Evolutionary conservation across 1,284 basidiomycete genomes (phyloP).

Genomic region (Sphaerobolus stellatus): DNA sequence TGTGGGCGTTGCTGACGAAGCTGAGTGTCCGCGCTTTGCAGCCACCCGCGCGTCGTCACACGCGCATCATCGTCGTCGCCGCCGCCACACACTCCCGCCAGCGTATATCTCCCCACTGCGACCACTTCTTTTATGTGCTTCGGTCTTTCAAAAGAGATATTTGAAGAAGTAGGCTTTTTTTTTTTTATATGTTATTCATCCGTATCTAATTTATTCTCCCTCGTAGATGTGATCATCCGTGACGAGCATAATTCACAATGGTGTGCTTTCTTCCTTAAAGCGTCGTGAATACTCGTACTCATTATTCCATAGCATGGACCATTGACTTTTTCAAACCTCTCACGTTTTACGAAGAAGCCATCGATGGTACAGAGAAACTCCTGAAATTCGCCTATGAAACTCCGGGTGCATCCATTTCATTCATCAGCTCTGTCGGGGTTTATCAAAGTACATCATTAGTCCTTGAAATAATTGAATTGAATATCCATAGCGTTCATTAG

Average conservation of each 20-base stretch:
- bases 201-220: too few relatives aligned
- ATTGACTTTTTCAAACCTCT: constrained; percentile 14
- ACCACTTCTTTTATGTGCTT: constrained; percentile 19
- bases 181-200: too few relatives aligned
- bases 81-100: too few relatives aligned
- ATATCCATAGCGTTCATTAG: too few relatives aligned
- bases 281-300: neutral
- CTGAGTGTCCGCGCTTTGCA: too few relatives aligned
- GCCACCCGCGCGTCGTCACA: too few relatives aligned
- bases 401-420: neutral
- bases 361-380: constrained; percentile 5
- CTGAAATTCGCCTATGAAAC: constrained; percentile 6
- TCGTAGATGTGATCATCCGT: constrained; percentile 14
- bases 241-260: constrained; percentile 24
- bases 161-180: constrained; percentile 29
- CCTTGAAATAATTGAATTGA: too few relatives aligned
- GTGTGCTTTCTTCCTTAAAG: constrained; percentile 20
- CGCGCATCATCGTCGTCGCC: too few relatives aligned
- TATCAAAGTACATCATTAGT: neutral
- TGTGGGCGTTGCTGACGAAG: too few relatives aligned
- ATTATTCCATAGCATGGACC: constrained; percentile 7
- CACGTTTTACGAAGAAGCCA: constrained; percentile 8
- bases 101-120: too few relatives aligned
- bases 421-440: constrained; percentile 13
- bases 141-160: constrained; percentile 22